A percentile compares a stretch with the other conserved stretches of the same genome.
These are phyloP conservation scores for Ganoderma resinaceum DNA, from an alignment of 1,284 basidiomycete species.

Conservation along the genomic window DNA sequence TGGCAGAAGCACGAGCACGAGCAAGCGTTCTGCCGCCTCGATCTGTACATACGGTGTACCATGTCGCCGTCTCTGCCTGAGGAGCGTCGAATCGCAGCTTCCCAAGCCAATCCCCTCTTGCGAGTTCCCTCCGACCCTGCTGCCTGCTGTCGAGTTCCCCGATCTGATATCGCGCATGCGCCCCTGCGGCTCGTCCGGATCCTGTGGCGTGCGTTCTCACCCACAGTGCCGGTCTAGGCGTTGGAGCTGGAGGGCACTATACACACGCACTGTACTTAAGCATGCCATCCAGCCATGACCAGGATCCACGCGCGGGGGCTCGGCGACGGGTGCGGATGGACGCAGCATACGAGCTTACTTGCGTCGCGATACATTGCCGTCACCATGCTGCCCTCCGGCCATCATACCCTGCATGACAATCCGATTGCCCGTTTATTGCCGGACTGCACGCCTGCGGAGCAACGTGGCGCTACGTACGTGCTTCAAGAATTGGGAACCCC, in stretches of 20 bases:
- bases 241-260: neutral
- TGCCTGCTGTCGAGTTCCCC: neutral
- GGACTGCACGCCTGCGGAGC: neutral
- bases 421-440: neutral
- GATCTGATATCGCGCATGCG: neutral
- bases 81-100: neutral
- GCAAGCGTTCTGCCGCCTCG: neutral
- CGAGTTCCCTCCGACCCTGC: neutral
- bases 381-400: neutral
- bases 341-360: neutral
- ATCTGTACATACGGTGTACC: neutral
- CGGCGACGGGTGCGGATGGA: neutral
- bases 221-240: neutral
- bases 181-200: neutral
- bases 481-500: neutral
- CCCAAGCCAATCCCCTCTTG: neutral
- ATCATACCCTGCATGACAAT: slow-evolving; percentile 6
- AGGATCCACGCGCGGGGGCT: neutral
- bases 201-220: neutral
- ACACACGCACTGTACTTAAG: neutral
- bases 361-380: neutral
- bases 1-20: neutral
- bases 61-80: neutral
- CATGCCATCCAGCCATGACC: neutral
- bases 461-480: neutral